Evolutionary conservation across 2,329 filamentous ascomycete species (phyloP), one percentile per base, ranked within the genome.

Genomic region (Paecilomyces sp.): DNA sequence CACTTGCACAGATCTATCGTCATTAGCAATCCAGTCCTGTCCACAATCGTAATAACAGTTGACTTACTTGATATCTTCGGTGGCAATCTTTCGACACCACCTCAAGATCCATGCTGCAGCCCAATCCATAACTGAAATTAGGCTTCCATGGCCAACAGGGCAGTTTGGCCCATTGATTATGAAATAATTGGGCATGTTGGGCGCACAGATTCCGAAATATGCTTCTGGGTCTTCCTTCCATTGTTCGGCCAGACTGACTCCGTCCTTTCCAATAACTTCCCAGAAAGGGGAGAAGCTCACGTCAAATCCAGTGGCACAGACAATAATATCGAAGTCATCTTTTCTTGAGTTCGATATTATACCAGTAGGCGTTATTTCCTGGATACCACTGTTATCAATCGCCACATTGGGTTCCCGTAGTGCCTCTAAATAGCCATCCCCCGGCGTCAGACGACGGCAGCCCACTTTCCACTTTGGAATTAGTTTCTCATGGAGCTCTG

Each of bases 341-440:
- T 62, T 62, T 1, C 65, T 64, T 4, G 62, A 60, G 1, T 54
- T 54, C 0, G 66, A 69, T 11, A 64, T 41, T 54, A 73, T 64
- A 5, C 71, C 70, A 0, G 62, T 64, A 30, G 64, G 63, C 1
- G 68, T 70, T 58, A 79, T 74, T 5, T 66, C 62, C 0, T 64
- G 63, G 15, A 75, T 76, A n/a, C 75, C 63, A 30, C 72, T 74
- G 25, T 65, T 65, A 6, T 64, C 58, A 9, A 72, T 58, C 9
- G 61, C 58, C 1, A 74, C 75, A 61, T 79, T 81, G 0, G 70
- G 67, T 22, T 77, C 57, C 3, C 71, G 68, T 6, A 81, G 67
- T 2, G 81, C 77, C 64, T 83, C 79, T 8, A 83, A 75, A 64
- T 81, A 83, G 0, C 81, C 80, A 25, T 78, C 77, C 0, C 80